Base-by-base conservation (phyloP, 1,139 yeast genomes). In the Debaryomyces nepalensis region DNA sequence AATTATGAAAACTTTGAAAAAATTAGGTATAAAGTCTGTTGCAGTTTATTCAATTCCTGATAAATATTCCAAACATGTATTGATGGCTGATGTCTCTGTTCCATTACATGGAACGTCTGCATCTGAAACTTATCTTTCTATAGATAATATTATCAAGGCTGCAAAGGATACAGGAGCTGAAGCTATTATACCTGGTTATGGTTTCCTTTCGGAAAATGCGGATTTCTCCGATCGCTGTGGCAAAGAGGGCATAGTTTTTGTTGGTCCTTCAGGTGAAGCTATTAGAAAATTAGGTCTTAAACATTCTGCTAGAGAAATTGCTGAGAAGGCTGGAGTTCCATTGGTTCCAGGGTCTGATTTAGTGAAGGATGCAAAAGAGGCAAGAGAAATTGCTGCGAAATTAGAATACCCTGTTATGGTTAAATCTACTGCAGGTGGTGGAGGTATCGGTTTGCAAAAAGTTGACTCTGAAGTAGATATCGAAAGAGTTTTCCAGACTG, bases 381-480 rank as follows among this genome's bases (percentile, higher is more conserved):
- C 98, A 3, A 71, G 74, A 45, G 75, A 70, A 46, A 79, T 84
- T 50, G 98, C 97, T n/a, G 82, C 79, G 16, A 70, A 79, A 52
- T 74, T 93, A 43, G 89, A 82, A 48, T 93, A 88, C 58, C 98
- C 99, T 19, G 80, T 93, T 33, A 93, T 93, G 98, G 87, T 93
- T 41, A 93, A 93, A 67, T 87, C 96, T 15, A 91, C 98, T 48
- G 98, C 98, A 26, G 99, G 99, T 63, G 99, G 99, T 57, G 99
- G 99, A 64, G 99, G 99, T 66, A 93, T 91, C 58, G 99, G 99
- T 50, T 73, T 93, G 55, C 97, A 90, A 63, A 86, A 90, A 61
- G 97, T 91, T 47, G 96, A 90, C 57, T 77, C 82, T 33, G 88
- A 81, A 53, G 81, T 66, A 11, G 97, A 91, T 46, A 82, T 91